Conservation (phyloP, 495 filamentous ascomycete genomes). For the Annulohypoxylon moriforme region DNA sequence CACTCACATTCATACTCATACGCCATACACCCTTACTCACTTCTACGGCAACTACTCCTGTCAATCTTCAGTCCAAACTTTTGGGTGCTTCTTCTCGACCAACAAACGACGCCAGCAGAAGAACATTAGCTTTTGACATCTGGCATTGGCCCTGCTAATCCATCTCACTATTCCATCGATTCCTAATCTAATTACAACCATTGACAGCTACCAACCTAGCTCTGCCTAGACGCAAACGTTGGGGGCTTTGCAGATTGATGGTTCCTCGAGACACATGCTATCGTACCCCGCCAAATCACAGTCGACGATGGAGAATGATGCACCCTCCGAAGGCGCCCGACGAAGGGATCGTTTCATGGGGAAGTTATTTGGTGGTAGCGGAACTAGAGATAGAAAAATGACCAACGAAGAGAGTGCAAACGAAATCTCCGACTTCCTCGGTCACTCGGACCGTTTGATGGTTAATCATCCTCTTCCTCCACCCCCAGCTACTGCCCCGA, state of each 20-base stretch:
- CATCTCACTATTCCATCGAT: background rate
- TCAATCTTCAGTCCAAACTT: conserved; percentile 8
- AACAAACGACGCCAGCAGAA: conserved; percentile 23
- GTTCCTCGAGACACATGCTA: conserved; percentile 34
- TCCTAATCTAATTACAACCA: background rate
- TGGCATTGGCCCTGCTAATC: conserved; percentile 3
- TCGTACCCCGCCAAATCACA: conserved; percentile 33
- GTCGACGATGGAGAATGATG: conserved; percentile 59
- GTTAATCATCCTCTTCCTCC: conserved; percentile 53
- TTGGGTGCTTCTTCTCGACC: conserved; percentile 6
- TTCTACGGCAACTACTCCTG: conserved; percentile 1
- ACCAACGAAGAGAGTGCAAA: conserved; percentile 52
- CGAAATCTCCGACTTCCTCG: conserved; percentile 60
- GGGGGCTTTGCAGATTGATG: conserved; percentile 27
- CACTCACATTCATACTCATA: background rate
- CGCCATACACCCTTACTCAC: background rate
- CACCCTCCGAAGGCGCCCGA: conserved; percentile 50
- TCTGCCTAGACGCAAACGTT: conserved; percentile 15
- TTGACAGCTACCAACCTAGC: background rate
- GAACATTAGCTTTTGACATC: conserved; percentile 7
- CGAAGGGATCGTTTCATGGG: conserved; percentile 62
- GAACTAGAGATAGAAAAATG: conserved; percentile 53
- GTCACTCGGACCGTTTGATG: conserved; percentile 55
- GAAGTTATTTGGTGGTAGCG: conserved; percentile 56
- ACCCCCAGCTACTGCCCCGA: conserved; percentile 41